A percentile compares a stretch with the other conserved stretches of the same genome.
Conservation (phyloP, 345 rosid species). For the Syzygium aqueum region DNA sequence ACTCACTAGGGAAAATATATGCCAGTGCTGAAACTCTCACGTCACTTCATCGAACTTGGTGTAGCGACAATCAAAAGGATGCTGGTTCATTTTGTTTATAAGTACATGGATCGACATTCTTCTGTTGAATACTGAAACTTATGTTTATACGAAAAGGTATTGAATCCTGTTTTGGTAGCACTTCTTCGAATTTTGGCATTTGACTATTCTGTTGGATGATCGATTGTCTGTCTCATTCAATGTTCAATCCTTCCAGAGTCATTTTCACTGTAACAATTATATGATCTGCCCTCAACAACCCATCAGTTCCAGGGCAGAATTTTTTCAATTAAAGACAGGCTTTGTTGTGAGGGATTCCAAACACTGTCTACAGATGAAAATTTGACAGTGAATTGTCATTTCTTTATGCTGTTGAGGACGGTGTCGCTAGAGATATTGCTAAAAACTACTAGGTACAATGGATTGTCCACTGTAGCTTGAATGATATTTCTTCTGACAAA, state of each 20-base stretch:
- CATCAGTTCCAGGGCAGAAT: background rate
- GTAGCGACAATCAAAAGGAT: background rate
- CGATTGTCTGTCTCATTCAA: background rate
- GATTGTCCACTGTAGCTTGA: background rate
- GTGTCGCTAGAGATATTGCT: background rate
- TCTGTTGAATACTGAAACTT: background rate
- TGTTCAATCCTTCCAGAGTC: background rate
- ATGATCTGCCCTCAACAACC: background rate
- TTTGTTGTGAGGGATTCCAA: background rate
- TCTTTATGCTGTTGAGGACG: background rate
- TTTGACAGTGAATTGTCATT: background rate
- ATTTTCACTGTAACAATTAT: background rate
- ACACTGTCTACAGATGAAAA: background rate
- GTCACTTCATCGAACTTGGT: background rate
- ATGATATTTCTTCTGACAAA: background rate
- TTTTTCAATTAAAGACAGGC: background rate
- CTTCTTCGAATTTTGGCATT: background rate
- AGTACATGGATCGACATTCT: background rate
- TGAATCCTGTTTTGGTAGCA: background rate
- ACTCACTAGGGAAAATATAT: background rate
- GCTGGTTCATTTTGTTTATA: background rate
- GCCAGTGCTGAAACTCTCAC: background rate
- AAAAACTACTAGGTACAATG: background rate
- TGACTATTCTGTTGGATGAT: background rate
- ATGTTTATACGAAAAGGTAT: background rate